Evolutionary conservation across 2,329 filamentous ascomycete genomes (phyloP).

Genomic region (Pseudogymnoascus sp.): DNA sequence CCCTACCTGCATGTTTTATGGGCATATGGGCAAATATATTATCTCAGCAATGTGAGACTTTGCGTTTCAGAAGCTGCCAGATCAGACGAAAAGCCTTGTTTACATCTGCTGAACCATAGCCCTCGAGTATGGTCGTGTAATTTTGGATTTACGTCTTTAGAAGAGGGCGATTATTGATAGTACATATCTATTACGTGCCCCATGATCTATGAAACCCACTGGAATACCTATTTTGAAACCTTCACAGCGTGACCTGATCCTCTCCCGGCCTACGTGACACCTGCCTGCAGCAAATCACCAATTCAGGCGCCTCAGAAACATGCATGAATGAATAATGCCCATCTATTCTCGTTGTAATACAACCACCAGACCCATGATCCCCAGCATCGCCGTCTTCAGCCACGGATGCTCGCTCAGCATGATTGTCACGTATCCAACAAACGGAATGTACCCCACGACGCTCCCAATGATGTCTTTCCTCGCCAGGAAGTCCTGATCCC

Average conservation of each 20-base stretch:
- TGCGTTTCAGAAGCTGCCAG: not conserved
- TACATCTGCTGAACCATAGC: not conserved
- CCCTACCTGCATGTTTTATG: not conserved
- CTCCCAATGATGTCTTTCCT: slow-evolving; percentile 88
- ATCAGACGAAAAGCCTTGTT: not conserved
- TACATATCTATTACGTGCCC: not conserved
- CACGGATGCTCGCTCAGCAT: slow-evolving; percentile 91
- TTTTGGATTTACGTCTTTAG: not conserved
- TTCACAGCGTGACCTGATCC: not conserved
- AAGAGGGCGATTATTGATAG: not conserved
- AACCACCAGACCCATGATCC: slow-evolving; percentile 89
- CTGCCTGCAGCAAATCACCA: not conserved
- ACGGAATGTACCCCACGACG: slow-evolving; percentile 84
- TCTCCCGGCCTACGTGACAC: not conserved
- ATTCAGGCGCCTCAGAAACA: not conserved
- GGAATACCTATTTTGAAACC: not conserved
- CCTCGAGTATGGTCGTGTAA: not conserved
- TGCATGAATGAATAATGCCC: not conserved
- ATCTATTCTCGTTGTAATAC: slow-evolving; percentile 77
- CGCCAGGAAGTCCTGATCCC: slow-evolving; percentile 77
- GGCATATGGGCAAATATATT: not conserved
- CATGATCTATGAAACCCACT: not conserved
- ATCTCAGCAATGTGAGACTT: not conserved
- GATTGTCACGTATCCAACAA: slow-evolving; percentile 95
- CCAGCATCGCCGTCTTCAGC: slow-evolving; percentile 92